These are phyloP conservation scores for Artomyces pyxidatus DNA, from an alignment of 768 basidiomycete species.

Conservation along the genomic window DNA sequence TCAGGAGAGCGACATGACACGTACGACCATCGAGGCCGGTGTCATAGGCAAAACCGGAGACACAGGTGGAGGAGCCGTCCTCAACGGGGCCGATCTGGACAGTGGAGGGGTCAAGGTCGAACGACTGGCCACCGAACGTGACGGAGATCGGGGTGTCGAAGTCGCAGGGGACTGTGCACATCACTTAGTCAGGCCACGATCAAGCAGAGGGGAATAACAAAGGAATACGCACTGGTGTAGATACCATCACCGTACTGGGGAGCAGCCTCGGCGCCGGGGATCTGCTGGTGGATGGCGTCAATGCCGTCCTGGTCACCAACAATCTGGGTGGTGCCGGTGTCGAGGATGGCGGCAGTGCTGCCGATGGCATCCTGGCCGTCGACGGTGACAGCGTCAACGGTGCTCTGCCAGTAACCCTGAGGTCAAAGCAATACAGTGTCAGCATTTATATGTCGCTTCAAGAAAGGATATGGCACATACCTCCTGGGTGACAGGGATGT, in stretches of 20 bases:
- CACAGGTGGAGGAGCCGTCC: not conserved
- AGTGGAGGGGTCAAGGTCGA: not conserved
- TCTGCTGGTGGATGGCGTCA: not conserved
- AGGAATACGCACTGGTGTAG: too few relatives aligned
- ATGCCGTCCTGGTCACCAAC: constrained; percentile 10
- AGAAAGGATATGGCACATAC: not conserved
- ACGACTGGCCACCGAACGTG: not conserved
- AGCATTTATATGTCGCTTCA: not conserved
- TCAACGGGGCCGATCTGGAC: not conserved
- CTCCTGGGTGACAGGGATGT: not conserved
- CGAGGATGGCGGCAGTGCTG: constrained; percentile 19
- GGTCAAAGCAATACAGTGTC: not conserved
- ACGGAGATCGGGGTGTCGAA: not conserved
- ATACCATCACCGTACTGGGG: not conserved
- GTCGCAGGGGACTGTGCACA: not conserved
- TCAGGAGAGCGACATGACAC: too few relatives aligned
- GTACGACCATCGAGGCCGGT: not conserved
- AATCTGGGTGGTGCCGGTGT: constrained; percentile 25
- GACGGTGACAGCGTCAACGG: constrained; percentile 18
- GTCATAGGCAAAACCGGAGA: not conserved
- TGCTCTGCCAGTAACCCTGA: constrained; percentile 15
- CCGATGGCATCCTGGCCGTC: constrained; percentile 11
- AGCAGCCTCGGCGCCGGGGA: not conserved
- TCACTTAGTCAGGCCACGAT: too few relatives aligned
- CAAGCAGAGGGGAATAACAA: too few relatives aligned